phyloP scores from a whole-genome alignment of 495 filamentous ascomycete genomes.

The Penicillium verhagenii region DNA sequence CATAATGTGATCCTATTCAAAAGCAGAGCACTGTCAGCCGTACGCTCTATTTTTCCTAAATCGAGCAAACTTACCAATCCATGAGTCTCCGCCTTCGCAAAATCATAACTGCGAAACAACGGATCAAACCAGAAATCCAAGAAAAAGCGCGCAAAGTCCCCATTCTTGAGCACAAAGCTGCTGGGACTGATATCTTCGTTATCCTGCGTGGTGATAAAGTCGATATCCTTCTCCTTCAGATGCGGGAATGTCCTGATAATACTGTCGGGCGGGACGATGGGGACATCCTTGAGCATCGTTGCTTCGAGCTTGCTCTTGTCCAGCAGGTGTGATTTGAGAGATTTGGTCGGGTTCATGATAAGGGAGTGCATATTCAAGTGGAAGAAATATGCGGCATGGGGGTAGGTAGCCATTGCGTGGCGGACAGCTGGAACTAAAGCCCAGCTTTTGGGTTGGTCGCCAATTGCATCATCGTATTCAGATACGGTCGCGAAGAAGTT shows the following conservation, averaged over 20 bases:
- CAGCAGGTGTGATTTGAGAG: conserved; percentile 70
- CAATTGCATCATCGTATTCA: conserved; percentile 66
- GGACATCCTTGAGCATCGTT: conserved; percentile 79
- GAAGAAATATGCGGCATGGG: conserved; percentile 77
- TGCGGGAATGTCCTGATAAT: conserved; percentile 94
- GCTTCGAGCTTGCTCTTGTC: conserved; percentile 62
- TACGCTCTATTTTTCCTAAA: not conserved
- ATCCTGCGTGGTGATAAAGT: conserved; percentile 85
- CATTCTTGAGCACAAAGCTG: conserved; percentile 77
- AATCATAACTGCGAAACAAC: conserved; percentile 87
- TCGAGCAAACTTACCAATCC: conserved; percentile 65
- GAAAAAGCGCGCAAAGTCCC: conserved; percentile 90
- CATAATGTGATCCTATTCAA: conserved; percentile 75
- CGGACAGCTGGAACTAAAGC: conserved; percentile 78
- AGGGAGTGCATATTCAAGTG: conserved; percentile 78
- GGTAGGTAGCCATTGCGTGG: conserved; percentile 79
- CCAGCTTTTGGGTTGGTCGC: conserved; percentile 71
- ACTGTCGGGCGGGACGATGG: conserved; percentile 91
- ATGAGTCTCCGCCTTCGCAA: conserved; percentile 91
- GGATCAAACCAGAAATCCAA: conserved; percentile 97
- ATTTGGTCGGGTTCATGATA: conserved; percentile 81
- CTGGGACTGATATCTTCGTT: conserved; percentile 70
- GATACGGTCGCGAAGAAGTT: conserved; percentile 74
- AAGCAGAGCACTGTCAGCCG: conserved; percentile 2
- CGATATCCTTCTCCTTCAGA: conserved; percentile 70